phyloP scores from a whole-genome alignment of 192 early-diverging fungal species.

The Linnemannia elongata region DNA sequence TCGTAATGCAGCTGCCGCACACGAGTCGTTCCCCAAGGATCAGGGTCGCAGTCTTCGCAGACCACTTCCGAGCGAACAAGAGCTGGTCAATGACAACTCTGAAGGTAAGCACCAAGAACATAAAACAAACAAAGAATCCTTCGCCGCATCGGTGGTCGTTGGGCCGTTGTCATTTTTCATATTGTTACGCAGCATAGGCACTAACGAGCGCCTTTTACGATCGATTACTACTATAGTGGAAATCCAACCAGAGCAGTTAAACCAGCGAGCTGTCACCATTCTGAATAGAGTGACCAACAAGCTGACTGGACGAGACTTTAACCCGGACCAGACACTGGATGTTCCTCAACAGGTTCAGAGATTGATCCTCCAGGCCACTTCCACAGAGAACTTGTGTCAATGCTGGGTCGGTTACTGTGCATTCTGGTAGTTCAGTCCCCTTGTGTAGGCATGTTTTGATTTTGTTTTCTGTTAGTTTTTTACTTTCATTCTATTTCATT shows the following conservation, averaged over 20 bases:
- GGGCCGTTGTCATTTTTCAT: neutral
- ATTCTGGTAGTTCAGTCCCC: slow-evolving; percentile 52
- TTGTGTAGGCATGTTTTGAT: neutral
- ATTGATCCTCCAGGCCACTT: slow-evolving; percentile 90
- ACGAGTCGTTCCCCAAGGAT: slow-evolving; percentile 32
- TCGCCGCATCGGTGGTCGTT: neutral
- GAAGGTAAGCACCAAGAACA: slow-evolving; percentile 20
- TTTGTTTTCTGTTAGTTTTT: neutral
- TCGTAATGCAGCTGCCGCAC: neutral
- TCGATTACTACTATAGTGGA: slow-evolving; percentile 16
- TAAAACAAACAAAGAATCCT: neutral
- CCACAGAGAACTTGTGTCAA: slow-evolving; percentile 91
- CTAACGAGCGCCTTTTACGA: neutral
- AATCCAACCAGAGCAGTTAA: slow-evolving; percentile 41
- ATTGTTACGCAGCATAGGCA: neutral
- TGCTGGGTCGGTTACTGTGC: slow-evolving; percentile 75
- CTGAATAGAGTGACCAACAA: slow-evolving; percentile 93
- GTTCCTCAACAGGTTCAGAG: slow-evolving; percentile 89
- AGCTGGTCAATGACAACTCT: slow-evolving; percentile 34
- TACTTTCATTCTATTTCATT: neutral
- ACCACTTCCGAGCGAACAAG: slow-evolving; percentile 41
- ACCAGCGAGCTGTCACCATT: slow-evolving; percentile 77
- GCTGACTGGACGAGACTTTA: slow-evolving; percentile 91
- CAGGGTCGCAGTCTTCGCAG: slow-evolving; percentile 40
- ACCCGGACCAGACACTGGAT: slow-evolving; percentile 80